Percentiles rank a stretch among this genome's conserved stretches.
phyloP scores from a whole-genome alignment of 108 stramenopile genomes.

The Skeletonema menzelii region DNA sequence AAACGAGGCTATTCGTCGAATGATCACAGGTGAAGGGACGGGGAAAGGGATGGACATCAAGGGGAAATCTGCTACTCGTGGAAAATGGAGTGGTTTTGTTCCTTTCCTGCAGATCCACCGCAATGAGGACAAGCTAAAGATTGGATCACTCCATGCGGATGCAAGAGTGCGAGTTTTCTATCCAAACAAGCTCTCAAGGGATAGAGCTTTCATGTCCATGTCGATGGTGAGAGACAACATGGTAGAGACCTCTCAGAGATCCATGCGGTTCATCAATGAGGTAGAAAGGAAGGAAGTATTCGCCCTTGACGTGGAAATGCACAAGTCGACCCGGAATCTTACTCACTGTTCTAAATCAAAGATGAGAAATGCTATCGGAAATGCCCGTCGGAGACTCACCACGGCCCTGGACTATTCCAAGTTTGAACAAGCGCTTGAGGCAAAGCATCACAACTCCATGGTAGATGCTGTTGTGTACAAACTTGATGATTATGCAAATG shows the following conservation, averaged over 20 bases:
- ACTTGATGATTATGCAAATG: too few relatives aligned
- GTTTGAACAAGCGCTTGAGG: too few relatives aligned
- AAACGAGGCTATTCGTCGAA: too few relatives aligned
- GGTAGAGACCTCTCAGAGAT: not conserved
- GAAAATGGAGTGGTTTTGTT: slow-evolving; percentile 9
- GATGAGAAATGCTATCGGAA: too few relatives aligned
- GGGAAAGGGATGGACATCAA: too few relatives aligned
- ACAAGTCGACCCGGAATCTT: not conserved
- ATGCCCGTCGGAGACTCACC: too few relatives aligned
- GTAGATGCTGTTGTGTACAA: too few relatives aligned
- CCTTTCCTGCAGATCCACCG: slow-evolving; percentile 16
- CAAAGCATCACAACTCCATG: too few relatives aligned
- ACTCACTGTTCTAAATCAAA: not conserved
- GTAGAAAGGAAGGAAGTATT: not conserved
- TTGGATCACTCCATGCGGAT: not conserved
- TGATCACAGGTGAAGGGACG: too few relatives aligned
- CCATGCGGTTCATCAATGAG: not conserved
- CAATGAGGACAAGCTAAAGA: not conserved
- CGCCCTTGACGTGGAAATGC: not conserved
- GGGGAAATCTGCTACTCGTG: too few relatives aligned
- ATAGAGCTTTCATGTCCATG: slow-evolving; percentile 5
- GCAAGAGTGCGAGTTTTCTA: slow-evolving; percentile 10
- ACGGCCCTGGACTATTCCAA: too few relatives aligned
- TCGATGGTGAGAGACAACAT: not conserved
- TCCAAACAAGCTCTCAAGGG: not conserved